These are phyloP conservation scores for Brettanomyces custersianus DNA, from an alignment of 805 yeast species.

Conservation along the genomic window DNA sequence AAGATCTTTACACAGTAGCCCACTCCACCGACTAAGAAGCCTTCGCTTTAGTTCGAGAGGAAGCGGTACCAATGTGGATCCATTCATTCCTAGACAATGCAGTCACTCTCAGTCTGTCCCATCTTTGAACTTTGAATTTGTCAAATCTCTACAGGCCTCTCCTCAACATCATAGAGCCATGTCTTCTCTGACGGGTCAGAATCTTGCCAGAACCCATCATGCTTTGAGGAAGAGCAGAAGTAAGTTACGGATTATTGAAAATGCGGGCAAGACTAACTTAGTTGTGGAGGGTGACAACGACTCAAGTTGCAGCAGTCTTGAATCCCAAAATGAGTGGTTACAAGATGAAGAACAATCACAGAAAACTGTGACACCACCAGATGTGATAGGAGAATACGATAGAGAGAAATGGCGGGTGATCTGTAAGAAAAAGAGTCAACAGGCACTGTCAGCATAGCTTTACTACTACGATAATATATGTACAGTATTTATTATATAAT, in stretches of 20 bases:
- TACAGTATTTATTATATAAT: too few relatives aligned
- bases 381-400: conserved; percentile 56
- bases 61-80: conserved; percentile 1
- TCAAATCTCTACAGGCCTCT: conserved; percentile 19
- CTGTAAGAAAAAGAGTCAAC: conserved; percentile 24
- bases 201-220: neutral
- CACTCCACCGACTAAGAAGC: conserved; percentile 18
- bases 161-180: conserved; percentile 13
- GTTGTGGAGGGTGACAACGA: conserved; percentile 1
- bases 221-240: neutral
- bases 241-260: neutral
- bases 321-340: conserved; percentile 7
- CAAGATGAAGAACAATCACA: neutral
- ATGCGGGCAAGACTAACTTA: neutral
- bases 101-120: conserved; percentile 14
- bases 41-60: conserved; percentile 11
- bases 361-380: conserved; percentile 40
- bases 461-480: too few relatives aligned
- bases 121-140: conserved; percentile 20
- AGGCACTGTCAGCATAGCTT: too few relatives aligned
- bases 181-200: conserved; percentile 8
- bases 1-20: conserved; percentile 17
- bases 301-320: conserved; percentile 14
- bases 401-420: conserved; percentile 57
- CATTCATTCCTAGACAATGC: neutral